Base-by-base conservation (phyloP, 768 basidiomycete genomes). In the Jaapia argillacea region DNA sequence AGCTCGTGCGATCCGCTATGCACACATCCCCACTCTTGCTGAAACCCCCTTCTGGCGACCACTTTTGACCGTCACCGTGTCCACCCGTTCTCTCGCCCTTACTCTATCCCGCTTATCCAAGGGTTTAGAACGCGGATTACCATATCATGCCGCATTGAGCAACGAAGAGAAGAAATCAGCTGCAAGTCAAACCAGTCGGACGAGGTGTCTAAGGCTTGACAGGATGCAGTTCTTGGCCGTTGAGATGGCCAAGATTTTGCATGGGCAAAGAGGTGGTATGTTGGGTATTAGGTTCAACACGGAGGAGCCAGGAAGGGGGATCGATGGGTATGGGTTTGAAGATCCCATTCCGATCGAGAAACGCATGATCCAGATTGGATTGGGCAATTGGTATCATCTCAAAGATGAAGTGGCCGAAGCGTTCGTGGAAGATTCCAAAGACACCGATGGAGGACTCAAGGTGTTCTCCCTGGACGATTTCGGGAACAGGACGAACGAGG, bases 71-170 rank as follows among this genome's bases (percentile, higher is more conserved):
- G 45, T 68, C 36, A 68, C 67, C 1, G 44, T 67, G 26, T 60
- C 68, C 6, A 71, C 68, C 5, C 67, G 69, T 14, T 68, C 70
- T 0, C 55, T 71, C 24, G 67, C 64, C 3, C 39, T 57, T 6
- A 55, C 60, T 35, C 26, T 70, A 23, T 42, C 55, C 4, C 62
- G 67, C 7, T 58, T 68, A 18, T 51, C 58, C 28, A 58, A 53
- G 35, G 53, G 54, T 4, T 54, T 56, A 13, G 33, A 53, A 6
- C 60, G 60, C 5, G 71, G 70, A 3, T 42, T 58, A 5, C 57
- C 68, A 3, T 72, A 58, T 53, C 59, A 63, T 46, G 52, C 62
- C 6, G 48, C 52, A 7, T 48, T 70, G 41, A 40, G 49, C 5
- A 25, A 49, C 26, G 58, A 60, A 13, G 67, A 67, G 44, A 56